phyloP scores from a whole-genome alignment of 2,329 filamentous ascomycete genomes.

The Gliomastix tumulicola region DNA sequence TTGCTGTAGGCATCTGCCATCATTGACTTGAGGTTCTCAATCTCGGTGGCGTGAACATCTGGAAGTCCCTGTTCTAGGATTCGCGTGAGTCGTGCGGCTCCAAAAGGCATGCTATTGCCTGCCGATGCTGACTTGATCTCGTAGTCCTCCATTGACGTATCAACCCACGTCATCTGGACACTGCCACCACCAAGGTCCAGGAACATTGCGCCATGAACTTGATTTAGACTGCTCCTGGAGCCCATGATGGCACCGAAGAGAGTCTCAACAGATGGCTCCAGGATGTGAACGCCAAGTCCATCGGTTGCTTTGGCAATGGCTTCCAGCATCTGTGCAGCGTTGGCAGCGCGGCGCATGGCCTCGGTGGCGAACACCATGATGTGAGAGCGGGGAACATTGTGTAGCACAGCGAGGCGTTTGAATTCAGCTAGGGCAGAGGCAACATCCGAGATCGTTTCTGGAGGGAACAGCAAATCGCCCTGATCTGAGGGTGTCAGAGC shows the following conservation, averaged over 20 bases:
- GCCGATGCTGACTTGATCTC: slow-evolving; percentile 44
- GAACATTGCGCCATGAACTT: slow-evolving; percentile 63
- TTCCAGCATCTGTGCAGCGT: slow-evolving; percentile 60
- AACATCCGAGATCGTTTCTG: slow-evolving; percentile 57
- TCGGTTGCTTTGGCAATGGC: slow-evolving; percentile 54
- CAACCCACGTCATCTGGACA: slow-evolving; percentile 58
- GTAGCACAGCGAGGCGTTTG: slow-evolving; percentile 61
- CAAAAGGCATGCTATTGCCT: slow-evolving; percentile 54
- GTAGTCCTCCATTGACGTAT: slow-evolving; percentile 39
- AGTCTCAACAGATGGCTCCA: slow-evolving; percentile 76
- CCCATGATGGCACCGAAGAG: slow-evolving; percentile 72
- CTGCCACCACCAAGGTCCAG: slow-evolving; percentile 79
- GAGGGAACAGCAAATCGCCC: slow-evolving; percentile 33
- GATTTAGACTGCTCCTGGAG: slow-evolving; percentile 65
- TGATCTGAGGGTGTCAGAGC: slow-evolving; percentile 51
- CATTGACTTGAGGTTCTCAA: slow-evolving; percentile 45
- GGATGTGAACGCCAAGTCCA: slow-evolving; percentile 63
- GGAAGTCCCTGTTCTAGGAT: slow-evolving; percentile 34
- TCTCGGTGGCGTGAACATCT: slow-evolving; percentile 35
- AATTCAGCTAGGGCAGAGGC: slow-evolving; percentile 63
- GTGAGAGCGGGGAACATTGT: slow-evolving; percentile 57
- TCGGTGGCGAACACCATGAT: slow-evolving; percentile 80
- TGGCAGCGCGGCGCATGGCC: slow-evolving; percentile 75
- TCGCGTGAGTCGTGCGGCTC: slow-evolving; percentile 49
- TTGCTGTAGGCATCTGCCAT: slow-evolving; percentile 54